phyloP scores from a whole-genome alignment of 805 yeast species.

The Metschnikowia peoriensis region DNA sequence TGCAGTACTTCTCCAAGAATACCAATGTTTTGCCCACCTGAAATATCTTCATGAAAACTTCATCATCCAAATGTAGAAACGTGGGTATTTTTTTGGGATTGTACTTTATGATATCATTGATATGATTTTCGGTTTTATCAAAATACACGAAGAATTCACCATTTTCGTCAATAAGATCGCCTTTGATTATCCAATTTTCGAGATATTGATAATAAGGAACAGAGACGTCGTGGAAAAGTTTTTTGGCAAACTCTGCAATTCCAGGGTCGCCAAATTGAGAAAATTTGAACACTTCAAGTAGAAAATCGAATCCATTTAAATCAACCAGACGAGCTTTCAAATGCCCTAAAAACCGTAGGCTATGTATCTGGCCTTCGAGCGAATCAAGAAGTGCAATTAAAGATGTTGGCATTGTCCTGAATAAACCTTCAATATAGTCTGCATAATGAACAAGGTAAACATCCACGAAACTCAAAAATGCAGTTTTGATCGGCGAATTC shows the following conservation, averaged over 20 bases:
- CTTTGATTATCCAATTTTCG: constrained; percentile 66
- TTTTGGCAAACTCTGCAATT: constrained; percentile 42
- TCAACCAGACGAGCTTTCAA: constrained; percentile 34
- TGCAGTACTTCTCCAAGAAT: constrained; percentile 63
- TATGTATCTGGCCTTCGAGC: constrained; percentile 51
- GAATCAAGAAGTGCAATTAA: constrained; percentile 37
- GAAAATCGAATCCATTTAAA: constrained; percentile 48
- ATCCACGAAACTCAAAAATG: constrained; percentile 53
- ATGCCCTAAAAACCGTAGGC: constrained; percentile 55
- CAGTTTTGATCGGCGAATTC: constrained; percentile 57
- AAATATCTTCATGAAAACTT: constrained; percentile 45
- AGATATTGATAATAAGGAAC: constrained; percentile 62
- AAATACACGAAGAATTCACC: constrained; percentile 62
- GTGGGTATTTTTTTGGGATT: constrained; percentile 41
- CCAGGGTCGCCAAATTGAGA: constrained; percentile 63
- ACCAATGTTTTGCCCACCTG: constrained; percentile 72
- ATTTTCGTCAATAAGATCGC: constrained; percentile 53
- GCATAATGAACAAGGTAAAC: constrained; percentile 35
- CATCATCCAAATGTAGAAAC: constrained; percentile 35
- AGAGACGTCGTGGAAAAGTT: constrained; percentile 45
- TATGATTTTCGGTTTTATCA: constrained; percentile 26
- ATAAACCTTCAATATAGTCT: constrained; percentile 33
- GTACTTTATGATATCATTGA: constrained; percentile 35
- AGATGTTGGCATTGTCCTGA: constrained; percentile 27
- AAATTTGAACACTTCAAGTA: constrained; percentile 50